phyloP scores from a whole-genome alignment of 1,284 basidiomycete genomes.

The Sanghuangporus sanghuang region DNA sequence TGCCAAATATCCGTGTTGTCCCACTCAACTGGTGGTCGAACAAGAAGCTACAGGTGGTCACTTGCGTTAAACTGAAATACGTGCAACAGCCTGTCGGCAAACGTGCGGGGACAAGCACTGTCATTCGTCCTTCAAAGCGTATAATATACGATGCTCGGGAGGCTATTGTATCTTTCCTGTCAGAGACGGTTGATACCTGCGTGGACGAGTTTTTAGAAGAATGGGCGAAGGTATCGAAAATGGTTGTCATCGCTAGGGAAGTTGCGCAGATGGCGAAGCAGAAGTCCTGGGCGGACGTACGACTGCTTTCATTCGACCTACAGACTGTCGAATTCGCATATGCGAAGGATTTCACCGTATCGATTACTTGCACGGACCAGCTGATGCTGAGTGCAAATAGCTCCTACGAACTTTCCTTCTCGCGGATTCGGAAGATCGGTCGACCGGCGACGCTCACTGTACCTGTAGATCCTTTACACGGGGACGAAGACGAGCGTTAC shows the following conservation, averaged over 20 bases:
- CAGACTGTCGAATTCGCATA: conserved; percentile 88
- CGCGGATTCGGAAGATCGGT: conserved; percentile 35
- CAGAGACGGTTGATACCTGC: conserved; percentile 80
- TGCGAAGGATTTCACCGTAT: conserved; percentile 66
- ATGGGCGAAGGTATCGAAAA: conserved; percentile 88
- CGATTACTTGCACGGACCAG: conserved; percentile 70
- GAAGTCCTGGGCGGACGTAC: conserved; percentile 66
- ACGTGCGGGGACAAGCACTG: conserved; percentile 51
- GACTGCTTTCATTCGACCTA: conserved; percentile 79
- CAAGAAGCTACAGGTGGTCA: conserved; percentile 67
- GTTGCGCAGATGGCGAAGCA: conserved; percentile 78
- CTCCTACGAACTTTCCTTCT: conserved; percentile 69
- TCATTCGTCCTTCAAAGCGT: conserved; percentile 73
- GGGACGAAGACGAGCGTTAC: conserved; percentile 24
- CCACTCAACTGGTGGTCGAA: conserved; percentile 90
- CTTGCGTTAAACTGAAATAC: conserved; percentile 83
- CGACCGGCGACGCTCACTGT: conserved; percentile 21
- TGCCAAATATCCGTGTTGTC: conserved; percentile 85
- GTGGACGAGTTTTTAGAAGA: conserved; percentile 86
- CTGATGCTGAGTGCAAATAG: conserved; percentile 51
- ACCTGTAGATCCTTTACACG: conserved; percentile 18
- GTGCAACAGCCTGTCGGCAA: conserved; percentile 79
- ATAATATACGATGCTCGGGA: conserved; percentile 85
- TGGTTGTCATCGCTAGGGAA: conserved; percentile 88
- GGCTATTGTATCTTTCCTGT: conserved; percentile 81